Conservation (phyloP, 1,139 yeast genomes). For the Kurtzmaniella natalensis region DNA sequence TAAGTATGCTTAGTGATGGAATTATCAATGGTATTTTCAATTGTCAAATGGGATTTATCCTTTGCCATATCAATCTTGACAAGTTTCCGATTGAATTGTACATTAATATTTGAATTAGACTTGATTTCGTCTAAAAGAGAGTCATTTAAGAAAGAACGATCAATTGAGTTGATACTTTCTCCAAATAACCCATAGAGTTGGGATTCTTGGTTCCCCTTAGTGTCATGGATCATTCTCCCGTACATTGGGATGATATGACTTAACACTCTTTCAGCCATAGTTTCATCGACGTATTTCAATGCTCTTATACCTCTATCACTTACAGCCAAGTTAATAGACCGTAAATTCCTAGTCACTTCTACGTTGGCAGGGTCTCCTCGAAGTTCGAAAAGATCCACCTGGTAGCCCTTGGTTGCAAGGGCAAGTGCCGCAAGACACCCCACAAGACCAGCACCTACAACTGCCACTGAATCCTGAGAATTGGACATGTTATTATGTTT, state of each 20-base stretch:
- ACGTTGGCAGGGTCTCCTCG: constrained; percentile 35
- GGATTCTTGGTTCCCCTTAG: constrained; percentile 57
- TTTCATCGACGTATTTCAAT: constrained; percentile 54
- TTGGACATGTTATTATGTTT: constrained; percentile 9
- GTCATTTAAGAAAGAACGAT: constrained; percentile 66
- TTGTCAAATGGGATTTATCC: constrained; percentile 20
- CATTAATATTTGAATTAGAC: constrained; percentile 32
- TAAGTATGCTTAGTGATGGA: constrained; percentile 23
- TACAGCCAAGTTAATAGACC: constrained; percentile 85
- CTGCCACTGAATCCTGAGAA: constrained; percentile 32
- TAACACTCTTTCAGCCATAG: constrained; percentile 53
- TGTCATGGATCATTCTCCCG: constrained; percentile 86
- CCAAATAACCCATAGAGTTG: constrained; percentile 83
- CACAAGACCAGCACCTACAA: constrained; percentile 84
- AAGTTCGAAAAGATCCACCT: constrained; percentile 68
- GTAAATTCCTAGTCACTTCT: constrained; percentile 32
- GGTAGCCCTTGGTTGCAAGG: constrained; percentile 65
- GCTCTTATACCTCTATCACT: constrained; percentile 80
- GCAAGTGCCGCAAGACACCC: constrained; percentile 87
- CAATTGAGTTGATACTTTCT: constrained; percentile 81
- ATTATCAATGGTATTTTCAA: constrained; percentile 12
- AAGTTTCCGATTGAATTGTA: constrained; percentile 59
- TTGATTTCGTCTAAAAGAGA: constrained; percentile 61
- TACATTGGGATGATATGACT: constrained; percentile 73
- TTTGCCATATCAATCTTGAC: constrained; percentile 26